These are phyloP conservation scores for Trichoderma harzianum DNA, from an alignment of 2,329 filamentous ascomycete genomes.

Conservation along the genomic window DNA sequence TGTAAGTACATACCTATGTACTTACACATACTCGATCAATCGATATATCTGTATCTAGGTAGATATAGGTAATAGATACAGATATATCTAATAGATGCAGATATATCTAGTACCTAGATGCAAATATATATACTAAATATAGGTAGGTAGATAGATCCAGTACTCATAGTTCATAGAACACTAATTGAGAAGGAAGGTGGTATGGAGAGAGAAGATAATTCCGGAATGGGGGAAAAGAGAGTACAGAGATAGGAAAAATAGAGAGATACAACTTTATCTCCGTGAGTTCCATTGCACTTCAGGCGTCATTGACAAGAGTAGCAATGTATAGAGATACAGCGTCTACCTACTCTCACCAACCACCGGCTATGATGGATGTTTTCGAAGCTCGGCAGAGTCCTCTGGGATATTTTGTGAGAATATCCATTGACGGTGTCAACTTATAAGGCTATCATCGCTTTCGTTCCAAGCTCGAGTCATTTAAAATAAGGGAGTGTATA, in stretches of 20 bases:
- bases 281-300: no score
- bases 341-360: not conserved
- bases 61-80: no score
- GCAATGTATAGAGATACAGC: not conserved
- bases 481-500: not conserved
- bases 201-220: not conserved
- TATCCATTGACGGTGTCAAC: not conserved
- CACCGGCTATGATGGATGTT: not conserved
- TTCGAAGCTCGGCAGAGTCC: not conserved
- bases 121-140: not conserved
- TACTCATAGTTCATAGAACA: not conserved
- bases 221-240: not conserved
- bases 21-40: no score
- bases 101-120: not conserved
- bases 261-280: not conserved
- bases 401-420: not conserved
- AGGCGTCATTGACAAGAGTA: no score
- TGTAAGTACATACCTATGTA: not conserved
- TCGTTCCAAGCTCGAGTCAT: not conserved
- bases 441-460: not conserved
- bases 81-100: not conserved
- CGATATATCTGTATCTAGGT: no score
- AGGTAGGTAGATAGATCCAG: not conserved
- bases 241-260: not conserved
- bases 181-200: not conserved